Percentiles rank a stretch among this genome's conserved stretches.
These are phyloP conservation scores for Ogataea populi-albae DNA, from an alignment of 805 yeast species.

Conservation along the genomic window DNA sequence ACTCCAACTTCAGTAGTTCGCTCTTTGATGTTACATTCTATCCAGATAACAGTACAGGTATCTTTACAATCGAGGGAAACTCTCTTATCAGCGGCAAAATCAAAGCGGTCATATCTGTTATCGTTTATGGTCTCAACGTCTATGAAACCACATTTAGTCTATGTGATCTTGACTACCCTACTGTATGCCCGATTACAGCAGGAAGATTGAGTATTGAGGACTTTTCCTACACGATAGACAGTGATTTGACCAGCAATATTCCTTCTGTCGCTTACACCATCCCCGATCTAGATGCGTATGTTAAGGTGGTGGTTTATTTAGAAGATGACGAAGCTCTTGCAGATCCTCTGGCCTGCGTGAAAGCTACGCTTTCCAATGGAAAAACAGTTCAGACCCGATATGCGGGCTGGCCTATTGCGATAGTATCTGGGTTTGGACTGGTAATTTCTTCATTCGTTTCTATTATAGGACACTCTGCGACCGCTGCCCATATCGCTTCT, in stretches of 20 bases:
- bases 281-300: slow-evolving; percentile 94
- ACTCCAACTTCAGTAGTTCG: slow-evolving; percentile 83
- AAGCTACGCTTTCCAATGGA: slow-evolving; percentile 80
- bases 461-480: slow-evolving; percentile 81
- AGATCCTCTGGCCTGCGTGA: slow-evolving; percentile 81
- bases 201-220: slow-evolving; percentile 75
- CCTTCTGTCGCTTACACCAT: slow-evolving; percentile 86
- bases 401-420: slow-evolving; percentile 96
- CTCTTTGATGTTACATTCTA: slow-evolving; percentile 71
- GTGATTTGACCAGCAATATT: slow-evolving; percentile 45
- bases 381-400: slow-evolving; percentile 91
- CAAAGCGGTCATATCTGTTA: slow-evolving; percentile 59
- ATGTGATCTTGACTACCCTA: slow-evolving; percentile 53
- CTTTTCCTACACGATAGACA: slow-evolving; percentile 39
- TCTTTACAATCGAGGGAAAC: slow-evolving; percentile 69
- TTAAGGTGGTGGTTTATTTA: slow-evolving; percentile 64
- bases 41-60: slow-evolving; percentile 62
- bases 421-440: slow-evolving; percentile 83
- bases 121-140: slow-evolving; percentile 77
- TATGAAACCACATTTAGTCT: slow-evolving; percentile 54
- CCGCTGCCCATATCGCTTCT: slow-evolving; percentile 97
- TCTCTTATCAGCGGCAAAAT: slow-evolving; percentile 76
- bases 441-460: slow-evolving; percentile 85
- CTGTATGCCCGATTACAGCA: slow-evolving; percentile 80
- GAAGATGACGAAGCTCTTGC: slow-evolving; percentile 39